Base-by-base conservation (phyloP, 805 yeast species). In the Candida khao-thaluensis region DNA sequence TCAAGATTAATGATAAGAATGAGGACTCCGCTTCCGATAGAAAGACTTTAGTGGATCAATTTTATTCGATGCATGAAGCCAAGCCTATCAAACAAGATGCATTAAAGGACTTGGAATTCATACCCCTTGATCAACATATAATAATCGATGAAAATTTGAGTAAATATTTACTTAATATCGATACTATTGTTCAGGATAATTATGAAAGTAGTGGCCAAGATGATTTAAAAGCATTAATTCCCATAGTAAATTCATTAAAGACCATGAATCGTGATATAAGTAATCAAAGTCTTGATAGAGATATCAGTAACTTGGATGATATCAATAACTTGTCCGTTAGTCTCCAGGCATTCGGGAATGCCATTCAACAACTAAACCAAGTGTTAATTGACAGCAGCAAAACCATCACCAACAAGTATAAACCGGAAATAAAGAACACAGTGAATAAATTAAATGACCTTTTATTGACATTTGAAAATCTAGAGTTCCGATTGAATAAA, bases 11-110 rank as follows among this genome's bases (percentile, higher is more conserved):
- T 17, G 11, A 30, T 15, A 17, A 17, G 6, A 15, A 6, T 17
- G 18, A 22, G 9, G 10, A 7, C 5, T 17, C 18, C 7, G 4
- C 12, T 5, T 17, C 34, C 6, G 64, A 58, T 37, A 52, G 53
- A 29, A 64, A 65, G 44, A 51, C 68, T 23, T 50, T 69, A 39
- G 72, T 66, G 35, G 71, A 66, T 41, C 72, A 67, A 47, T 69
- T 69, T 48, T 47, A 40, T 26, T 24, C 48, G 11, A 38, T 36
- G 2, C 25, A 44, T 18, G 66, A 60, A 15, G 23, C 43, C 15
- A 37, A 27, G 7, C 18, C 32, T 6, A 17, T 32, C 12, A 26
- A 37, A 24, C 35, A 42, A 16, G 35, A 46, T 12, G 40, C 38
- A 17, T 17, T 40, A 8, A 17, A 21, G n/a, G 20, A 26, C 5